phyloP scores from a whole-genome alignment of 352 stramenopile genomes.

The Plasmopara halstedii region DNA sequence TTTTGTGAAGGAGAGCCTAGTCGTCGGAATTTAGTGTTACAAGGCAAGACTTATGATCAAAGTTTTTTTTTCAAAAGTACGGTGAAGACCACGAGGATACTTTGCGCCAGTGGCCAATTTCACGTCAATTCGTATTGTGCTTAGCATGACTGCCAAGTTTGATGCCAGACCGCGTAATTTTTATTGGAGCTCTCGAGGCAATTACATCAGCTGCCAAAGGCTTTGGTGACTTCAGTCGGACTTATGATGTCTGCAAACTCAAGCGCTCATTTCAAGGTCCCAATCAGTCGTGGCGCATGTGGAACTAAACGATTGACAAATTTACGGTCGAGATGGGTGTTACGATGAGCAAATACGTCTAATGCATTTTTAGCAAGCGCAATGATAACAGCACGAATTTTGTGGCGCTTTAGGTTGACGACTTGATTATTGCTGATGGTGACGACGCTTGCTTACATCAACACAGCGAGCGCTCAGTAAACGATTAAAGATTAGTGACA shows the following conservation, averaged over 20 bases:
- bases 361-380: neutral
- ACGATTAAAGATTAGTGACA: neutral
- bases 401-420: neutral
- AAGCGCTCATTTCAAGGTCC: neutral
- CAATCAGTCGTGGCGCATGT: too few relatives aligned
- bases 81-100: too few relatives aligned
- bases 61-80: too few relatives aligned
- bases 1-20: too few relatives aligned
- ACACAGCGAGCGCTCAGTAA: neutral
- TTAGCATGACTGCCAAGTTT: too few relatives aligned
- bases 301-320: neutral
- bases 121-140: too few relatives aligned
- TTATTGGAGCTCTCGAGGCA: too few relatives aligned
- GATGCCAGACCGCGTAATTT: too few relatives aligned
- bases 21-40: too few relatives aligned
- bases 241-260: neutral
- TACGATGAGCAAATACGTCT: neutral
- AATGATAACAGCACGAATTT: neutral
- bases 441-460: neutral
- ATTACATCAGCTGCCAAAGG: too few relatives aligned
- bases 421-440: neutral
- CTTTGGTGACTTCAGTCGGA: neutral
- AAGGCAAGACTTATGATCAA: too few relatives aligned
- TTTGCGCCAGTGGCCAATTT: too few relatives aligned
- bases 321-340: neutral